These are phyloP conservation scores for Diddensiella caesifluorescens DNA, from an alignment of 805 yeast species.

Conservation along the genomic window DNA sequence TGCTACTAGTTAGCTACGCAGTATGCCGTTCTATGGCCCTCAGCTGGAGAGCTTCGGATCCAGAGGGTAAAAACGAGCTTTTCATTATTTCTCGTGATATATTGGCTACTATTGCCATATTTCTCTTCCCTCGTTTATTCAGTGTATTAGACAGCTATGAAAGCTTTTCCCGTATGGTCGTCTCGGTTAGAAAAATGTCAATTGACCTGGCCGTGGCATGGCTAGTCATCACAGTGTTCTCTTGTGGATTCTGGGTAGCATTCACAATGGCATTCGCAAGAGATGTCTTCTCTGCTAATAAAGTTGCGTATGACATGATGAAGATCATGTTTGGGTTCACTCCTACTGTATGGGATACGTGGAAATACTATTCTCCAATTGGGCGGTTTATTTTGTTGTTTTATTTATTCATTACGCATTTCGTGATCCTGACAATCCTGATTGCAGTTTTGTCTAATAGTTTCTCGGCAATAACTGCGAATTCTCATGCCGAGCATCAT, in stretches of 20 bases:
- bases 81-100: constrained; percentile 26
- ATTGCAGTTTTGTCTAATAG: constrained; percentile 46
- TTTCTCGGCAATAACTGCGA: constrained; percentile 32
- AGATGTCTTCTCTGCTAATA: constrained; percentile 37
- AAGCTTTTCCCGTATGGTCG: constrained; percentile 46
- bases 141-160: constrained; percentile 47
- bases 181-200: constrained; percentile 48
- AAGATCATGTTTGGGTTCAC: constrained; percentile 54
- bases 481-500: constrained; percentile 37
- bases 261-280: constrained; percentile 45
- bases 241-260: constrained; percentile 51
- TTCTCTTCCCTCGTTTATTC: constrained; percentile 46
- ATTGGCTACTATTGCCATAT: constrained; percentile 41
- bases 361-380: constrained; percentile 43
- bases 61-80: not conserved
- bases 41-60: not conserved
- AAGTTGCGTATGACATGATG: constrained; percentile 47
- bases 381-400: constrained; percentile 46
- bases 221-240: constrained; percentile 44
- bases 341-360: constrained; percentile 54
- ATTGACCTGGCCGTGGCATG: constrained; percentile 46
- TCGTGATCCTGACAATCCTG: constrained; percentile 48
- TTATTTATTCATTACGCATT: constrained; percentile 50
- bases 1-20: constrained; percentile 35
- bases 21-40: constrained; percentile 22